These are phyloP conservation scores for Lophium mytilinum DNA, from an alignment of 495 filamentous ascomycete genomes.

Conservation along the genomic window DNA sequence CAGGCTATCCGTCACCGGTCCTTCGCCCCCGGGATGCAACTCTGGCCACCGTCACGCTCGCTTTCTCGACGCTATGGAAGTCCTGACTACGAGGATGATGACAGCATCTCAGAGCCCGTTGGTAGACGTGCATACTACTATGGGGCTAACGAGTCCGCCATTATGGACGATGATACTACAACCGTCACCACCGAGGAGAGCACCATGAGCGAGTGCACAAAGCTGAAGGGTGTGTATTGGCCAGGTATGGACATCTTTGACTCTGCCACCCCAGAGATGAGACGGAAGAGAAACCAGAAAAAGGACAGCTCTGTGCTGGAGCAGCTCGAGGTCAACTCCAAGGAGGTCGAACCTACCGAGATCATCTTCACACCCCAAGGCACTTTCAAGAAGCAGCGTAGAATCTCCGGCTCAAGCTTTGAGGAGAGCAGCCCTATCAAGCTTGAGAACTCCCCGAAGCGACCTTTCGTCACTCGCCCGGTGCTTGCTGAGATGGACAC, in stretches of 20 bases:
- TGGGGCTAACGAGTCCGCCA: conserved; percentile 9
- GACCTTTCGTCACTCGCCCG: conserved; percentile 12
- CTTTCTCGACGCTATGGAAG: conserved; percentile 20
- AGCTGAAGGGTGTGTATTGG: conserved; percentile 69
- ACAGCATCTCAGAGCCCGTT: conserved; percentile 21
- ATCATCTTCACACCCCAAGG: conserved; percentile 54
- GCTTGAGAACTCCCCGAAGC: conserved; percentile 10
- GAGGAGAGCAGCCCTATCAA: conserved; percentile 27
- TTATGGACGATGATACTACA: conserved; percentile 16
- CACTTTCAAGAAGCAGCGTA: conserved; percentile 45
- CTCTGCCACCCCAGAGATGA: conserved; percentile 67
- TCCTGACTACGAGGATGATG: conserved; percentile 22
- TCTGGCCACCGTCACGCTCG: conserved; percentile 19
- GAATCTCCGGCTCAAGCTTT: conserved; percentile 42
- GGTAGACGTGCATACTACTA: conserved; percentile 12
- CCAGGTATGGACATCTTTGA: conserved; percentile 88
- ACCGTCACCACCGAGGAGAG: conserved; percentile 12
- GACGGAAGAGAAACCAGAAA: conserved; percentile 76
- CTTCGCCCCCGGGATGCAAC: conserved; percentile 34
- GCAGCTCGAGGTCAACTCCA: conserved; percentile 61
- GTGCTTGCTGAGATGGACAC: conserved; percentile 20
- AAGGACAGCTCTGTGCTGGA: conserved; percentile 65
- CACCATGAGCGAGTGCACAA: conserved; percentile 32
- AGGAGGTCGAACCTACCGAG: conserved; percentile 61
- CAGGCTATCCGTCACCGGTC: conserved; percentile 23